Conservation (phyloP, 177 flowering plant genomes). For the Vitis hybrid region DNA sequence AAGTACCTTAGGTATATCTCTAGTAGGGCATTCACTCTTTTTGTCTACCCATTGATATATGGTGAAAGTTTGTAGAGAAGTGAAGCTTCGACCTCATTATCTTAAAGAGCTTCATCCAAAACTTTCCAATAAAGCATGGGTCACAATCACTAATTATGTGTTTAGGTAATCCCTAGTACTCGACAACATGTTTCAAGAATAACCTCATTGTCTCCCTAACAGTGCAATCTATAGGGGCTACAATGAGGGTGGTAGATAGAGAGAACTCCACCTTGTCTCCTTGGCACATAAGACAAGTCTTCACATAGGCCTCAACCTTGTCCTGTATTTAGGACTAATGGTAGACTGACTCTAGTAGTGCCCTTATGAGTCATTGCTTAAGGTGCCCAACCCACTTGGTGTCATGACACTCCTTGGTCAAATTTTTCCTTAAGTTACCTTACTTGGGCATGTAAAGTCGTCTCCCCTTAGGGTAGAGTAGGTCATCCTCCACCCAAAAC, state of each 20-base stretch:
- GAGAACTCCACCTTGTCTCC: conserved; percentile 18
- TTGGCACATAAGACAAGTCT: conserved; percentile 20
- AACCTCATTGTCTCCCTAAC: neutral
- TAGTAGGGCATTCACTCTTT: conserved; percentile 7
- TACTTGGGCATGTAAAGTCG: neutral
- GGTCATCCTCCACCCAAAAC: neutral
- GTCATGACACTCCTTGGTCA: conserved; percentile 23
- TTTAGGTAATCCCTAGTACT: conserved; percentile 13
- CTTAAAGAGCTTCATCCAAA: conserved; percentile 8
- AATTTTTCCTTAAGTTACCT: neutral
- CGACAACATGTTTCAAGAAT: conserved; percentile 7
- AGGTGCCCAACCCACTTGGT: conserved; percentile 16
- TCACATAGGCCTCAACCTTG: conserved; percentile 15
- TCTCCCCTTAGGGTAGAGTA: neutral
- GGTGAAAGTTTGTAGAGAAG: conserved; percentile 20
- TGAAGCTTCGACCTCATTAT: neutral
- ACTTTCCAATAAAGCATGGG: conserved; percentile 6
- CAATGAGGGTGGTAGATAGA: conserved; percentile 8
- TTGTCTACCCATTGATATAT: conserved; percentile 14
- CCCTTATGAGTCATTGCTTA: conserved; percentile 2
- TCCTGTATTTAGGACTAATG: conserved; percentile 15
- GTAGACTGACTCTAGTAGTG: conserved; percentile 3
- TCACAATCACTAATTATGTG: conserved; percentile 12
- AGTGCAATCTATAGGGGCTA: neutral
- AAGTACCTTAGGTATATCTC: conserved; percentile 9